These are phyloP conservation scores for Lentinula sp. DNA, from an alignment of 768 basidiomycete genomes.

Conservation along the genomic window DNA sequence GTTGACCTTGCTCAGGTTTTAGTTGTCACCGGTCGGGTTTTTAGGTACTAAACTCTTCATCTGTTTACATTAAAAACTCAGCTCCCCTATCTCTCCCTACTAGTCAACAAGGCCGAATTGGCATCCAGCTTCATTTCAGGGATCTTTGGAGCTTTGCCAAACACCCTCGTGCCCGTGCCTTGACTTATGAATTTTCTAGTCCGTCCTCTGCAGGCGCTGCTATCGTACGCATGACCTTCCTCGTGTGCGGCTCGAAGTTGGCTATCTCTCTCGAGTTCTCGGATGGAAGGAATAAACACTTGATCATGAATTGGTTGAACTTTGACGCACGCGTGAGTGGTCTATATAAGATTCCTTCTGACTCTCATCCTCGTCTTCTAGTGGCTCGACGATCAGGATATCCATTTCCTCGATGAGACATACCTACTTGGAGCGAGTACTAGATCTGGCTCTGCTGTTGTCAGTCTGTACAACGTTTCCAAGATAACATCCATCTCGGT, in stretches of 20 bases:
- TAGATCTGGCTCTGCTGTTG: conserved; percentile 26
- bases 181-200: conserved; percentile 35
- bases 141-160: conserved; percentile 51
- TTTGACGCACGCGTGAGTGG: conserved; percentile 36
- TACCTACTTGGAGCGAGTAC: conserved; percentile 36
- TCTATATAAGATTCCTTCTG: not conserved
- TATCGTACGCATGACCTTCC: conserved; percentile 26
- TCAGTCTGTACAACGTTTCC: conserved; percentile 42
- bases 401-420: conserved; percentile 38
- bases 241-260: conserved; percentile 37
- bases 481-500: conserved; percentile 33
- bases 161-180: conserved; percentile 37
- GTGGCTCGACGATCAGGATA: conserved; percentile 46
- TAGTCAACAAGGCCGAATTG: conserved; percentile 32
- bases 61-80: not conserved
- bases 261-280: conserved; percentile 35
- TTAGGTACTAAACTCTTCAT: conserved; percentile 22
- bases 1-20: conserved; percentile 41
- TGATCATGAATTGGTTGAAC: conserved; percentile 45
- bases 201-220: conserved; percentile 23
- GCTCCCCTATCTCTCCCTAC: not conserved
- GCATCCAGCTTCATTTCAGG: conserved; percentile 45
- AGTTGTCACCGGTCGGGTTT: conserved; percentile 35
- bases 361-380: conserved; percentile 14
- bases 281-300: conserved; percentile 33